A percentile compares a stretch with the other conserved stretches of the same genome.
Evolutionary conservation across 1,284 basidiomycete genomes (phyloP).

Genomic region (Ganoderma lingzhi): DNA sequence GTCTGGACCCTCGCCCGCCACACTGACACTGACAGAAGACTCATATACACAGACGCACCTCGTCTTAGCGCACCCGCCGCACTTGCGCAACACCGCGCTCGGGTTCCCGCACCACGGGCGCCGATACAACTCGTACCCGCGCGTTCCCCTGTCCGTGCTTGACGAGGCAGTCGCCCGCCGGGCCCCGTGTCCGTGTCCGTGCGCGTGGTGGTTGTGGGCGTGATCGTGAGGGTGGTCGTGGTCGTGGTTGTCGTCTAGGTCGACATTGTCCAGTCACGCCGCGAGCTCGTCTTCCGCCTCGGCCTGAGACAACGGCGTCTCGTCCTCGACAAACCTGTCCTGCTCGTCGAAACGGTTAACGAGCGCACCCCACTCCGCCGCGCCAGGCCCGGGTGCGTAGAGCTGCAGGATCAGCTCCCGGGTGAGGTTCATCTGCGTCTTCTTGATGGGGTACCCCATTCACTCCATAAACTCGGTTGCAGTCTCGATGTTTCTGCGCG

Average conservation of each 20-base stretch:
- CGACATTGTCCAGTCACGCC: conserved; percentile 19
- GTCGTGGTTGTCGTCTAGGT: conserved; percentile 25
- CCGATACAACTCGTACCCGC: conserved; percentile 41
- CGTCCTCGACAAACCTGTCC: conserved; percentile 46
- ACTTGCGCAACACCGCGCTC: conserved; percentile 53
- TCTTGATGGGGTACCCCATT: conserved; percentile 52
- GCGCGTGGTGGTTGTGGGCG: not conserved
- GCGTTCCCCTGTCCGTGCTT: conserved; percentile 1
- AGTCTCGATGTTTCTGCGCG: conserved; percentile 51
- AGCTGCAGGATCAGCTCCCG: conserved; percentile 51
- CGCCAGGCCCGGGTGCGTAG: conserved; percentile 45
- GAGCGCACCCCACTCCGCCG: conserved; percentile 52
- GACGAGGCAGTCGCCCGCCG: not conserved
- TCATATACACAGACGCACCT: conserved; percentile 47
- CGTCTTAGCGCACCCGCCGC: conserved; percentile 44
- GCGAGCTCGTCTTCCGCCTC: conserved; percentile 59
- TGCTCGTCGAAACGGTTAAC: conserved; percentile 41
- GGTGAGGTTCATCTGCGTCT: conserved; percentile 55
- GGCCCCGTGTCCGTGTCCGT: too few species aligned
- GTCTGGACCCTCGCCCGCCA: not conserved
- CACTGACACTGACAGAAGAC: not conserved
- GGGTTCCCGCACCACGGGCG: conserved; percentile 66
- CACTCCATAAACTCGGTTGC: conserved; percentile 56
- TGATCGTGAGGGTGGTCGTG: not conserved
- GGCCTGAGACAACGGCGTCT: conserved; percentile 40